These are phyloP conservation scores for Suillus variegatus DNA, from an alignment of 768 basidiomycete genomes.

Conservation along the genomic window DNA sequence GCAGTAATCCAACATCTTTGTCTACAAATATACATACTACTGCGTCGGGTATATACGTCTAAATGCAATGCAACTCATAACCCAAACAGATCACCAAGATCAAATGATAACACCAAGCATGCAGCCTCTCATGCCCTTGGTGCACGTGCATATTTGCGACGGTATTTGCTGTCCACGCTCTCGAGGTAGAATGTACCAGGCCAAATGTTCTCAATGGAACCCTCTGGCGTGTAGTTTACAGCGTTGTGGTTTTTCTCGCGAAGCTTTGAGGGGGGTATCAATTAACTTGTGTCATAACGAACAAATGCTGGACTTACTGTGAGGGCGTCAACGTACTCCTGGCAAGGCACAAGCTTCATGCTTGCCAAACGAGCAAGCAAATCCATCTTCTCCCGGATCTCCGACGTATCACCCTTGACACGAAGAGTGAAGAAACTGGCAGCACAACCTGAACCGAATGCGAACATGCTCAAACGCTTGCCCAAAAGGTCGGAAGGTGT, in stretches of 20 bases:
- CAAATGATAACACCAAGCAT: neutral
- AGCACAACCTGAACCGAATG: slow-evolving; percentile 97
- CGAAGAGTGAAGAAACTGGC: slow-evolving; percentile 88
- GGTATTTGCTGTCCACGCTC: slow-evolving; percentile 85
- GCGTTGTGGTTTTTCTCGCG: slow-evolving; percentile 98
- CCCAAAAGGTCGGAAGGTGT: slow-evolving; percentile 68
- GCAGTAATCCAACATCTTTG: neutral
- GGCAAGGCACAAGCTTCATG: slow-evolving; percentile 91
- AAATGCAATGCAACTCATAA: slow-evolving; percentile 4
- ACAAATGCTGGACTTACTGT: slow-evolving; percentile 44
- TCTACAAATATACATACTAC: slow-evolving; percentile 3
- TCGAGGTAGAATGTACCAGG: slow-evolving; percentile 93
- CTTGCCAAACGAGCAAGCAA: slow-evolving; percentile 72
- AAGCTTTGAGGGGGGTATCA: slow-evolving; percentile 51
- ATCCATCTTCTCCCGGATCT: slow-evolving; percentile 82
- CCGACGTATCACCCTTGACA: slow-evolving; percentile 84
- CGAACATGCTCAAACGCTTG: slow-evolving; percentile 92
- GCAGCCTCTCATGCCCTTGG: slow-evolving; percentile 26
- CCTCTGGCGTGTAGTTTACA: slow-evolving; percentile 79
- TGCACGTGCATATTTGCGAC: slow-evolving; percentile 77
- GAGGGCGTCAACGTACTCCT: slow-evolving; percentile 88
- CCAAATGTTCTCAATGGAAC: slow-evolving; percentile 91
- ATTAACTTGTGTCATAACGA: neutral
- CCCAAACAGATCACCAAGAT: neutral
- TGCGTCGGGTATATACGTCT: slow-evolving; percentile 8